Evolutionary conservation across 2,329 filamentous ascomycete species (phyloP).

Genomic region (Paradendryphiella salina): DNA sequence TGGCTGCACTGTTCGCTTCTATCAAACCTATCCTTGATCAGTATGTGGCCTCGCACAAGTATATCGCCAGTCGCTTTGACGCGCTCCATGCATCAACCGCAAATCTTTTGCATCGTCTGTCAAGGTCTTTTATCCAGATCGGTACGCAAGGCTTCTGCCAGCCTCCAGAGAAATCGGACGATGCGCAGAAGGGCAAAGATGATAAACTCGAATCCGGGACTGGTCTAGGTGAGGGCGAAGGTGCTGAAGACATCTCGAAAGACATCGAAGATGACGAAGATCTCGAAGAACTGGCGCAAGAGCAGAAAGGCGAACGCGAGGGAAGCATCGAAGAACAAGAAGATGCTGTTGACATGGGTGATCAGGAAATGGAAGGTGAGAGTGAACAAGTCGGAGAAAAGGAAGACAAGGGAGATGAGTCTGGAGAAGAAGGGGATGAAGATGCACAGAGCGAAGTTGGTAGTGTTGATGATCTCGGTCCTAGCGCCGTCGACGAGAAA

Average conservation of each 20-base stretch:
- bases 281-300: constrained; percentile 84
- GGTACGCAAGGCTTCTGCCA: constrained; percentile 88
- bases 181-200: constrained; percentile 68
- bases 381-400: constrained; percentile 62
- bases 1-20: constrained; percentile 62
- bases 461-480: constrained; percentile 87
- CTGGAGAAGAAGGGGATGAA: constrained; percentile 55
- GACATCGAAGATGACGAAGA: constrained; percentile 94
- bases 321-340: constrained; percentile 76
- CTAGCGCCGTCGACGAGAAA: constrained; percentile 92
- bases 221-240: constrained; percentile 91
- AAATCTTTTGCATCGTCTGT: constrained; percentile 74
- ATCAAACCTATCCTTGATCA: constrained; percentile 73
- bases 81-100: constrained; percentile 70
- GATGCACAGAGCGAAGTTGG: constrained; percentile 85
- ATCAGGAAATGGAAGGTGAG: constrained; percentile 88
- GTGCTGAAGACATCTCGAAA: constrained; percentile 96
- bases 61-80: constrained; percentile 62
- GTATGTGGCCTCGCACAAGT: constrained; percentile 66
- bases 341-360: constrained; percentile 88
- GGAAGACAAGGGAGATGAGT: constrained; percentile 63
- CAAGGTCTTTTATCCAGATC: constrained; percentile 76
- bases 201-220: constrained; percentile 89
- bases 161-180: constrained; percentile 72
- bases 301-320: constrained; percentile 65